Percentiles rank a stretch among this genome's conserved stretches.
These are phyloP conservation scores for Cladosporium phlei DNA, from an alignment of 2,329 filamentous ascomycete genomes.

Conservation along the genomic window DNA sequence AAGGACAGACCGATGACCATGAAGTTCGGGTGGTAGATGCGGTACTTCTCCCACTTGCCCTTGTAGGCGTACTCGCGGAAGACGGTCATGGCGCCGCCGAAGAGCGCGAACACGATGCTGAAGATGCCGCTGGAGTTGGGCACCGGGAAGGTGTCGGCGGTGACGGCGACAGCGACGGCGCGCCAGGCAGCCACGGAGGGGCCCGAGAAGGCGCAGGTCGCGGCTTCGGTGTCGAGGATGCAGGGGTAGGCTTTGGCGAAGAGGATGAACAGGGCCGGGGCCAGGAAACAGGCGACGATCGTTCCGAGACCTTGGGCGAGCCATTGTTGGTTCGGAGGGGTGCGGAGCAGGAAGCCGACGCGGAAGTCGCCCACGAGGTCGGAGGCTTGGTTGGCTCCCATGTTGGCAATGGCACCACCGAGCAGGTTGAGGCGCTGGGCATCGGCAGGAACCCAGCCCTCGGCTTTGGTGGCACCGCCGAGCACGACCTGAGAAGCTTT, in stretches of 20 bases:
- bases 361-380: conserved; percentile 61
- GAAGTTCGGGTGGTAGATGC: conserved; percentile 57
- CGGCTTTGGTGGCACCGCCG: conserved; percentile 57
- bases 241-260: conserved; percentile 66
- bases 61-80: conserved; percentile 53
- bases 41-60: conserved; percentile 51
- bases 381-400: conserved; percentile 39
- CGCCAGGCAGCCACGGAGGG: conserved; percentile 64
- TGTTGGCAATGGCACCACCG: conserved; percentile 48
- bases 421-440: conserved; percentile 63
- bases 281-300: conserved; percentile 61
- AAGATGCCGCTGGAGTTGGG: conserved; percentile 54
- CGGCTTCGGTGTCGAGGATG: conserved; percentile 49
- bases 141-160: conserved; percentile 52
- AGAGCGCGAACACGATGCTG: conserved; percentile 51
- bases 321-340: conserved; percentile 62
- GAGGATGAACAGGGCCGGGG: conserved; percentile 63
- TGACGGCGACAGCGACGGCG: conserved; percentile 60
- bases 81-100: conserved; percentile 50
- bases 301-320: conserved; percentile 60
- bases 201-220: conserved; percentile 55
- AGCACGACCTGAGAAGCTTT: conserved; percentile 67
- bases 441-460: conserved; percentile 45
- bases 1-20: conserved; percentile 58
- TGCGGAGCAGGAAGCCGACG: conserved; percentile 62